These are phyloP conservation scores for Acacia crassicarpa DNA, from an alignment of 306 rosid genomes.

Conservation along the genomic window DNA sequence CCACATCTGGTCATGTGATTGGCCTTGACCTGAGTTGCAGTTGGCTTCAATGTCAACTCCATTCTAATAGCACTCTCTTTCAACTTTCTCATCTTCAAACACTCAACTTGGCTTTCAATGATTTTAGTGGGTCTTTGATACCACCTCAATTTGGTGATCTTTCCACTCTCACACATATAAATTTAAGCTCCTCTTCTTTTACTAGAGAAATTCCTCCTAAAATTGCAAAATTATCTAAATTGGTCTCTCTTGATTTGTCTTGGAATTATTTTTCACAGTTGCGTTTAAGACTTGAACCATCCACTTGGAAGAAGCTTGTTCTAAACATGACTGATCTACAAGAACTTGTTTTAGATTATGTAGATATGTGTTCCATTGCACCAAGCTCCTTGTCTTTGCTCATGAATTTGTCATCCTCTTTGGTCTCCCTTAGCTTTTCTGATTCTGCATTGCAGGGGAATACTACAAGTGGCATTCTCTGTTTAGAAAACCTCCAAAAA, in stretches of 20 bases:
- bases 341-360: neutral
- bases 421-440: neutral
- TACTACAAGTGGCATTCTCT: neutral
- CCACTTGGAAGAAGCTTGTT: neutral
- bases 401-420: slow-evolving; percentile 17
- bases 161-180: neutral
- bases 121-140: neutral
- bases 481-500: neutral
- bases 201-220: neutral
- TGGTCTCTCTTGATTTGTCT: slow-evolving; percentile 17
- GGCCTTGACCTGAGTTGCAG: slow-evolving; percentile 9
- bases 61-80: slow-evolving; percentile 1
- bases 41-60: neutral
- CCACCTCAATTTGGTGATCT: slow-evolving; percentile 2
- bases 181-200: neutral
- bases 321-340: neutral
- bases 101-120: neutral
- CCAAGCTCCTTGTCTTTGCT: neutral
- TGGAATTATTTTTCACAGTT: fast-evolving
- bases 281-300: neutral
- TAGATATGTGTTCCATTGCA: neutral
- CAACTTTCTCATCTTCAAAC: neutral
- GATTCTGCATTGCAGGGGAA: neutral
- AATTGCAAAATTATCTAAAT: neutral
- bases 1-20: slow-evolving; percentile 5